These are phyloP conservation scores for Yamadazyma trypodendri DNA, from an alignment of 1,139 yeast genomes.

Conservation along the genomic window DNA sequence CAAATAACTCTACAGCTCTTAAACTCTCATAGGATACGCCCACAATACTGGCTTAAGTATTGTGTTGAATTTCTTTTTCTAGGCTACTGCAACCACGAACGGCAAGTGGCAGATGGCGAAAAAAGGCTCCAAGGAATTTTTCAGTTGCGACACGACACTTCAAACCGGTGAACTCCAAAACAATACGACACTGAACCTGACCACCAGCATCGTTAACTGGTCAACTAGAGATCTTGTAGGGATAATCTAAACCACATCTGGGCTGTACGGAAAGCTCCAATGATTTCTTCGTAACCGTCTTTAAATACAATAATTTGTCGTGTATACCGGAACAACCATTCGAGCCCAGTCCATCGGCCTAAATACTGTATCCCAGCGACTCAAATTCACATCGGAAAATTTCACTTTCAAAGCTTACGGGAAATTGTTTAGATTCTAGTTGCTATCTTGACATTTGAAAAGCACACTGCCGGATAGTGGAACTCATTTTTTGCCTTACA, in stretches of 20 bases:
- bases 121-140: background rate
- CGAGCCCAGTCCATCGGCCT: background rate
- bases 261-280: too few relatives aligned
- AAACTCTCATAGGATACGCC: too few relatives aligned
- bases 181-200: too few relatives aligned
- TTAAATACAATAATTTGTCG: background rate
- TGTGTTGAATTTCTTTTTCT: slow-evolving; percentile 1
- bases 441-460: background rate
- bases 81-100: background rate
- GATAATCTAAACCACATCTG: too few relatives aligned
- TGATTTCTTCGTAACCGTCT: too few relatives aligned
- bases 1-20: too few relatives aligned
- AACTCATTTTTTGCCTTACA: too few relatives aligned
- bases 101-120: background rate
- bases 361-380: background rate
- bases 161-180: too few relatives aligned
- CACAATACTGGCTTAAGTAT: too few relatives aligned
- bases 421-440: background rate
- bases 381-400: background rate
- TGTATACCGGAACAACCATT: slow-evolving; percentile 1
- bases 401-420: background rate
- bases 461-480: background rate
- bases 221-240: too few relatives aligned
- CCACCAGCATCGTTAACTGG: too few relatives aligned
- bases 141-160: slow-evolving; percentile 2